Evolutionary conservation across 2,329 filamentous ascomycete genomes (phyloP).

Genomic region (Thermomyces lanuginosus): DNA sequence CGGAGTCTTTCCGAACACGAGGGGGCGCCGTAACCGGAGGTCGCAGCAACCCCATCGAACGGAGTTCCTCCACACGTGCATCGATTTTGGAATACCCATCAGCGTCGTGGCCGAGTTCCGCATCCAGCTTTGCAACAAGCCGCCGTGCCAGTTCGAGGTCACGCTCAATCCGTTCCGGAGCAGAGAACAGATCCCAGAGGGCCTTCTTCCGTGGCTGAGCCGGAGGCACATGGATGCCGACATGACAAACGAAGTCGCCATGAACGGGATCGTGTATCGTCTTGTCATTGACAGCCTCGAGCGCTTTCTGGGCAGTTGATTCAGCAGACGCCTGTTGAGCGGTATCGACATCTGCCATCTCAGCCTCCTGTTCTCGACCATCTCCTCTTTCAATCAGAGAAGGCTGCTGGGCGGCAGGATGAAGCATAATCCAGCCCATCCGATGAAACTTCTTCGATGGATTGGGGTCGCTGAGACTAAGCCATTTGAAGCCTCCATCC

Average conservation of each 20-base stretch:
- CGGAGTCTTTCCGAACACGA: conserved; percentile 38
- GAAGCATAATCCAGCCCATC: conserved; percentile 96
- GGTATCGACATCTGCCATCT: conserved; percentile 21
- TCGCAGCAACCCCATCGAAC: conserved; percentile 59
- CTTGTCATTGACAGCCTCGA: conserved; percentile 93
- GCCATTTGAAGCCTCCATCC: conserved; percentile 84
- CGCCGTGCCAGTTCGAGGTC: conserved; percentile 72
- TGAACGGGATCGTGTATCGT: conserved; percentile 87
- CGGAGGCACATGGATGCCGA: conserved; percentile 86
- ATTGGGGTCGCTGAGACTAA: conserved; percentile 92
- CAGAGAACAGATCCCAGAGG: conserved; percentile 89
- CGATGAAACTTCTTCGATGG: conserved; percentile 93
- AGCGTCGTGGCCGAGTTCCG: conserved; percentile 60
- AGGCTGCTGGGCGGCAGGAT: conserved; percentile 54
- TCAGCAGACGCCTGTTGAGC: conserved; percentile 16
- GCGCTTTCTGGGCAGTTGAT: conserved; percentile 61
- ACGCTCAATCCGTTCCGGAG: conserved; percentile 81
- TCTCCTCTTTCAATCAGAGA: conserved; percentile 55
- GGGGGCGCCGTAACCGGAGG: conserved; percentile 34
- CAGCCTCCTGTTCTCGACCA: conserved; percentile 49
- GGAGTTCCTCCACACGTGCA: conserved; percentile 68
- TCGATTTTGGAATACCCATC: conserved; percentile 70
- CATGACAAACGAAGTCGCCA: conserved; percentile 93
- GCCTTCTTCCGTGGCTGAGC: conserved; percentile 81
- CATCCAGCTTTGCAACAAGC: conserved; percentile 68